Evolutionary conservation across 176 grass and related monocot species (phyloP).

Genomic region (Carex scoparia): DNA sequence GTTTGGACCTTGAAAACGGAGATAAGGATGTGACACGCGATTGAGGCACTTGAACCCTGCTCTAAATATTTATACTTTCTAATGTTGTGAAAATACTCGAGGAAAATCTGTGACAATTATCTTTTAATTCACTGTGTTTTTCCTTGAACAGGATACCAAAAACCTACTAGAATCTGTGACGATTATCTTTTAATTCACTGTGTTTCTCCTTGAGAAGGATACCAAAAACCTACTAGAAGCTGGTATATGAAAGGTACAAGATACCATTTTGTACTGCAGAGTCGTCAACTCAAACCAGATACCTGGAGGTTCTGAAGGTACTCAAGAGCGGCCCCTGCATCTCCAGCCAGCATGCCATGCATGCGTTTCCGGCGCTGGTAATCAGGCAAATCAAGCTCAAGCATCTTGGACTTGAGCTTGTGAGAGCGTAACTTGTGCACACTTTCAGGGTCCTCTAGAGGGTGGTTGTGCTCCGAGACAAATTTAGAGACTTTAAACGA

Average conservation of each 20-base stretch:
- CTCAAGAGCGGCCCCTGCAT: constrained; percentile 56
- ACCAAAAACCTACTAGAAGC: not conserved
- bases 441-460: constrained; percentile 50
- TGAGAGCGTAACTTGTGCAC: constrained; percentile 66
- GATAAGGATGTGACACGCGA: no score
- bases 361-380: constrained; percentile 54
- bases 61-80: not conserved
- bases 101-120: not conserved
- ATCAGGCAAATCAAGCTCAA: constrained; percentile 48
- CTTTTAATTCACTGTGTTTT: not conserved
- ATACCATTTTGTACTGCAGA: not conserved
- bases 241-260: not conserved
- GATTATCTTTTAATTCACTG: not conserved
- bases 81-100: not conserved
- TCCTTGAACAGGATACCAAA: not conserved
- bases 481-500: constrained; percentile 59
- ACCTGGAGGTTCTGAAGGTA: constrained; percentile 50
- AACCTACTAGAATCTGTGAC: not conserved
- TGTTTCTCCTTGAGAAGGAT: not conserved
- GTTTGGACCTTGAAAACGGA: no score
- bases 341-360: constrained; percentile 52
- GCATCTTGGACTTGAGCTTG: constrained; percentile 51
- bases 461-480: constrained; percentile 59
- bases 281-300: not conserved
- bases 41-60: no score